Base-by-base conservation (phyloP, 148 eudicot genomes). In the Rhododendron griersonianum region DNA sequence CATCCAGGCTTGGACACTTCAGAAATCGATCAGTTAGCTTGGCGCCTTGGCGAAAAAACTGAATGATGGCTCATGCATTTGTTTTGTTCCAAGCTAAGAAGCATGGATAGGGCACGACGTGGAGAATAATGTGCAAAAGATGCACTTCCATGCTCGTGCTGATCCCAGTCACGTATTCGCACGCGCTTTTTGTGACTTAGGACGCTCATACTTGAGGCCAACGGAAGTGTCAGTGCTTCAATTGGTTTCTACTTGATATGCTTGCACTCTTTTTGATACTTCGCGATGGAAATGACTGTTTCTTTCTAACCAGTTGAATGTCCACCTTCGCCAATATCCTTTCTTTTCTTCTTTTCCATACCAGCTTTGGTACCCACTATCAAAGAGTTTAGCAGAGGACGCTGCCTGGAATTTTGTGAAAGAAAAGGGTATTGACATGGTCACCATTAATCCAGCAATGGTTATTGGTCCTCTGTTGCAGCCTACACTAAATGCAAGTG, bases 381-480 rank as follows among this genome's bases (percentile, higher is more conserved):
- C 87, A 80, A 86, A 86, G 87, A 86, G 80, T 19, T 86, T 47
- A 25, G 87, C 87, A 45, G 87, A 85, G 77, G 83, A 85, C 1
- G 83, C 78, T 63, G 87, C 87, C 45, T 80, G 87, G 87, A 85
- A 85, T 4, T 86, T 86, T 69, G 79, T 44, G 4, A 81, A 67
- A 51, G 87, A 81, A 18, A 65, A 78, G 55, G 57, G 83, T 80
- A 80, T 80, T 50, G 88, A 88, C 37, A 33, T 88, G 86, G 84
- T 88, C 13, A 3, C 86, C 11, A 77, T 88, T 0, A 88, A 86
- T 41, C 90, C 90, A 11, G 86, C 83, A 44, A 79, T 84, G 86
- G 90, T 88, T 11, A 80, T 88, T 13, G 92, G 92, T 75, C 89
- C 92, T 37, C 59, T 89, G 82, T 86, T 90, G 86, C 89, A 80